phyloP scores from a whole-genome alignment of 345 rosid genomes.

The Trapa incisa region DNA sequence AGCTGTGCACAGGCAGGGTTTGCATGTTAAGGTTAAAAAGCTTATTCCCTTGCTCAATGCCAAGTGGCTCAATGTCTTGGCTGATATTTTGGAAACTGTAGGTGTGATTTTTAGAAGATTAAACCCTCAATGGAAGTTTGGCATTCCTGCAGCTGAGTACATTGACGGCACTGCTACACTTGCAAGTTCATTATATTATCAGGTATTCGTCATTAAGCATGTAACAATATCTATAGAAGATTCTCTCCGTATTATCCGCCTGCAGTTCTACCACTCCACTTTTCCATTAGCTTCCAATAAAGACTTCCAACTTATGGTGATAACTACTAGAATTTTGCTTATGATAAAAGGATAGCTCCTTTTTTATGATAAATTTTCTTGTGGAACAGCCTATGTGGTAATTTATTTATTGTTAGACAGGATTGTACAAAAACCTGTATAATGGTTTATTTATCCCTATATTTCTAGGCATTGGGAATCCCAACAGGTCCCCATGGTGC shows the following conservation, averaged over 20 bases:
- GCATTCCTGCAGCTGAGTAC: slow-evolving; percentile 69
- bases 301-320: neutral
- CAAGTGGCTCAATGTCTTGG: slow-evolving; percentile 44
- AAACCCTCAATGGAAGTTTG: slow-evolving; percentile 67
- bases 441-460: neutral
- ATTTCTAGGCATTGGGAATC: slow-evolving; percentile 68
- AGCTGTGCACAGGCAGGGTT: slow-evolving; percentile 84
- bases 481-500: slow-evolving; percentile 97
- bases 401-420: neutral
- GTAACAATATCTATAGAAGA: neutral
- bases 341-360: neutral
- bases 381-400: neutral
- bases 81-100: slow-evolving; percentile 43
- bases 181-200: slow-evolving; percentile 78
- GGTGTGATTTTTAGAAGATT: slow-evolving; percentile 46
- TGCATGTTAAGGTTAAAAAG: slow-evolving; percentile 60
- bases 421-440: neutral
- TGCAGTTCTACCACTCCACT: neutral
- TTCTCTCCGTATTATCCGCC: neutral
- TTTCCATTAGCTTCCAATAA: neutral
- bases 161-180: slow-evolving; percentile 75
- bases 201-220: slow-evolving; percentile 28
- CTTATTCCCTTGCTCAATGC: slow-evolving; percentile 42
- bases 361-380: neutral
- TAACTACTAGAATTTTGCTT: neutral